These are phyloP conservation scores for Quercus berberidifolia DNA, from an alignment of 306 rosid genomes.

Conservation along the genomic window DNA sequence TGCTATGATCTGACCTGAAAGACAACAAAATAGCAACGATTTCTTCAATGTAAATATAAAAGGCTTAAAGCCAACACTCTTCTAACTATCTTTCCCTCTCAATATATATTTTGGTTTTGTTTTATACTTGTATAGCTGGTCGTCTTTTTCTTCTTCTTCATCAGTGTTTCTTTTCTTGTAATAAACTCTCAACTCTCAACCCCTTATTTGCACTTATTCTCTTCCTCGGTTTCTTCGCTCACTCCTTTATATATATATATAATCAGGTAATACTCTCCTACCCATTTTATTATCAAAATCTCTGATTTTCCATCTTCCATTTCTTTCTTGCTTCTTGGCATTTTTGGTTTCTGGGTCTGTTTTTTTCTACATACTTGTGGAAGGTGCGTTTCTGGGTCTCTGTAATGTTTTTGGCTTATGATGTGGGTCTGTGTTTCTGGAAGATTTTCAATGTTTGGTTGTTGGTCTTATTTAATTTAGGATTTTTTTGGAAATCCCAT, in stretches of 20 bases:
- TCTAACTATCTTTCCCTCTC: constrained; percentile 3
- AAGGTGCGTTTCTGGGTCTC: constrained; percentile 10
- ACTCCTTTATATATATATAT: neutral
- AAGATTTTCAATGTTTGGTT: constrained; percentile 4
- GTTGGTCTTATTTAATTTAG: neutral
- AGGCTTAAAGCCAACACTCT: no score
- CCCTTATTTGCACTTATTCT: neutral
- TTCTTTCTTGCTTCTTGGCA: neutral
- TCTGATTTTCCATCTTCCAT: neutral
- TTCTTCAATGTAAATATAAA: constrained; percentile 16
- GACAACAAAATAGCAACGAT: constrained; percentile 23
- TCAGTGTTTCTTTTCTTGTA: constrained; percentile 28
- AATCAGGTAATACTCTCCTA: constrained; percentile 9
- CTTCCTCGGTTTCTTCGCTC: constrained; percentile 44
- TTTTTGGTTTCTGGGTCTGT: constrained; percentile 23
- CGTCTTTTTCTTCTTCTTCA: constrained; percentile 37
- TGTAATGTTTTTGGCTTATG: neutral
- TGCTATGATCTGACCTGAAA: neutral
- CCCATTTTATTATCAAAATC: neutral
- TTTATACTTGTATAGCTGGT: constrained; percentile 21
- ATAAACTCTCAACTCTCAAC: constrained; percentile 25
- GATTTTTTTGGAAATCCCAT: neutral
- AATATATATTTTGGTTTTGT: constrained; percentile 8
- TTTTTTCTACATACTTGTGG: neutral
- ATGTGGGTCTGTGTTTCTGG: neutral